Percentiles rank a stretch among this genome's conserved stretches.
Evolutionary conservation across 2,329 filamentous ascomycete genomes (phyloP).

Genomic region (Trichoderma oligosporum): DNA sequence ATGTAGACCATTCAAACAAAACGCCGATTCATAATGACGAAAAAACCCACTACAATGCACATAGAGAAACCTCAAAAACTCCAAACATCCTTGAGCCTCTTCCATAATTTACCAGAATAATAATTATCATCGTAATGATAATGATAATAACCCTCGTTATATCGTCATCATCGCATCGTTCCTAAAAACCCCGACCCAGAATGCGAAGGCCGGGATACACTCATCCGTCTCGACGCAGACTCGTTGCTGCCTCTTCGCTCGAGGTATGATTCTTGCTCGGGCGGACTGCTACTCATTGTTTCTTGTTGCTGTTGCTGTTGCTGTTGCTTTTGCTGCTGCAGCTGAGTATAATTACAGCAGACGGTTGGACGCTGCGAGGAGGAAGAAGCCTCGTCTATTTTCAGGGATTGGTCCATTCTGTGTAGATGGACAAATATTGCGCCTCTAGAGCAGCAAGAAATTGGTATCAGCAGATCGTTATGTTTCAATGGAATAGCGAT

Average conservation of each 20-base stretch:
- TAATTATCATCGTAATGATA: no score
- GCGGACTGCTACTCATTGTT: neutral
- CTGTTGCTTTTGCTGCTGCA: neutral
- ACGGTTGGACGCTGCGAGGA: neutral
- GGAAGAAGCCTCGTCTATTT: neutral
- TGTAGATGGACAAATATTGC: no score
- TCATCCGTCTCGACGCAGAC: neutral
- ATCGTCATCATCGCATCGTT: constrained; percentile 13
- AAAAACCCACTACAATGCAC: no score
- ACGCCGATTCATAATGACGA: no score
- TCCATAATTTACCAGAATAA: no score
- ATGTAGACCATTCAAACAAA: no score
- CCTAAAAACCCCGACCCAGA: constrained; percentile 16
- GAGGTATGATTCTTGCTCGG: constrained; percentile 2
- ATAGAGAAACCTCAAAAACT: no score
- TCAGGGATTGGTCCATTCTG: neutral
- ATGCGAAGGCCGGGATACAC: constrained; percentile 6
- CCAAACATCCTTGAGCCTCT: no score
- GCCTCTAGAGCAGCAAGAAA: no score
- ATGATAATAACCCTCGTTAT: neutral
- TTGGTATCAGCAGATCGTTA: no score
- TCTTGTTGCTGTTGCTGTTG: neutral
- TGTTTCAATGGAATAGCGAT: no score
- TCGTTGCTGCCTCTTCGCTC: constrained; percentile 7
- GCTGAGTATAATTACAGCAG: neutral